Evolutionary conservation across 306 rosid genomes (phyloP), one percentile per base, ranked within the genome.

Genomic region (Castanopsis chinensis): DNA sequence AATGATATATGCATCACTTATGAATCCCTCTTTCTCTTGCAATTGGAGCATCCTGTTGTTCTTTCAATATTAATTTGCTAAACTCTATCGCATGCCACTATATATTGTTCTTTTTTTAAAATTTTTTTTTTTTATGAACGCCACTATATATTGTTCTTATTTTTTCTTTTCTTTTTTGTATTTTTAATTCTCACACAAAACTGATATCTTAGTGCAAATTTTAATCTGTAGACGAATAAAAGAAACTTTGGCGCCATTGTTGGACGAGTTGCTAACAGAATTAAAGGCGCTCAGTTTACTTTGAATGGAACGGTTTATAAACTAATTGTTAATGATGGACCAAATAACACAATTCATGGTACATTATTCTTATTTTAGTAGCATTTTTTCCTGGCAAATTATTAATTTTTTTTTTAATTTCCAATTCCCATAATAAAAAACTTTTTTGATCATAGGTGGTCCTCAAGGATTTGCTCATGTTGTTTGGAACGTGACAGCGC

Each of bases 251-350:
- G 97, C 33, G 89, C 97, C 1, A 74, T 88, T 25, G 93, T 94
- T 30, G 99, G 99, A 65, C 63, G 99, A 30, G 90, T 92, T 70
- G 99, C 99, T 11, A 94, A 92, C 76, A 87, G 99, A 85, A 87
- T 92, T 23, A 93, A 90, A 8, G 93, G 97, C 20, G 97, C 99
- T 30, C 88, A 87, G 55, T 94, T 94, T 78, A 88, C 80, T 58
- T 71, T 90, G 43, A 73, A 92, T 21, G 91, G 97, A 76, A 83
- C 71, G 32, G 89, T 76, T 43, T 92, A 88, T 84, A 92, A 89
- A 86, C 59, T 94, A 77, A 79, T 85, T 79, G 88, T 93, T 35
- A 94, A 94, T 80, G 91, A 84, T 54, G 91, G 91, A 69, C 0
- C 45, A 41, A 92, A 92, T 74, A 92, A 90, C 71, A 84, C 85